Base-by-base conservation (phyloP, 441 rosid species). In the Flueggea neowawraea region DNA sequence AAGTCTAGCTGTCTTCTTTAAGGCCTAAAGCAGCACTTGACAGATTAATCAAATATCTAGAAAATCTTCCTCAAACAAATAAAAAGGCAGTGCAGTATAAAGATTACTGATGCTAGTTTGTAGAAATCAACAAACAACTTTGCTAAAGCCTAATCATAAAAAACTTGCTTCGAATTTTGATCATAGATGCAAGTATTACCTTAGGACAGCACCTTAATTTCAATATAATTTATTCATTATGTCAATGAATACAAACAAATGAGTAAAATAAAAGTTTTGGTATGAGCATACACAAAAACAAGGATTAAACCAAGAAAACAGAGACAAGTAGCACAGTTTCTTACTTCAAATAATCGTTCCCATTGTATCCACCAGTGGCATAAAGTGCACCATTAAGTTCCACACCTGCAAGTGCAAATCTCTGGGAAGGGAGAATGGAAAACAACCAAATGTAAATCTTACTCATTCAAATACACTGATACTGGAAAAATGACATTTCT, bases 331-430 rank as follows among this genome's bases (percentile, higher is more conserved):
- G 50, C 50, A 47, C n/a, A 47, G 5, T 11, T 14, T 63, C 92
- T 85, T 82, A 89, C 98, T 60, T 81, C 55, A 89, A 64, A 78
- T 91, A 95, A 47, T 70, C 77, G 6, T 16, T 71, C 62, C 88
- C 86, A 63, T 88, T 93, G 71, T 49, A 91, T 66, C 99, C 98
- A 57, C 98, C 98, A 2, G 85, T 80, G 55, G 90, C 95, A 80
- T 95, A 95, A 28, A 95, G 72, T 16, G 67, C 81, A 51, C 96
- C 89, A 58, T 85, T 85, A 54, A 80, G 83, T 69, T 89, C 97
- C 59, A 67, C 80, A 6, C 95, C 88, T 56, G 98, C 97, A 78
- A 84, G 87, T 62, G 96, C 84, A 78, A 91, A 91, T 70, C 98
- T 78, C 99, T 89, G 83, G 68, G 74, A 69, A 49, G 71, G n/a